These are phyloP conservation scores for Yamadazyma buinensis DNA, from an alignment of 1,139 yeast genomes.

Conservation along the genomic window DNA sequence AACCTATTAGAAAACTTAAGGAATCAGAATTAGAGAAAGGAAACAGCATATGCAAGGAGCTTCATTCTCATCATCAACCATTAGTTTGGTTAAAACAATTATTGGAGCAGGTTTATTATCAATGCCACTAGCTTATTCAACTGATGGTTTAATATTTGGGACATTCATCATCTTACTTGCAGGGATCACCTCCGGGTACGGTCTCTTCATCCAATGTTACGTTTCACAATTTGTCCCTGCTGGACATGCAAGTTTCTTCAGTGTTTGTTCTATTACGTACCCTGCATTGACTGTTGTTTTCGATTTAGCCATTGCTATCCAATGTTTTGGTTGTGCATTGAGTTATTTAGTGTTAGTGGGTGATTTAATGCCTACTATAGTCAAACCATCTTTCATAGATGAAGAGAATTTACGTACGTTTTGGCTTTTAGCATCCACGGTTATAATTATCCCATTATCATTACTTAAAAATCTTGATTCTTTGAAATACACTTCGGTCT, in stretches of 20 bases:
- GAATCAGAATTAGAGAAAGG: no score
- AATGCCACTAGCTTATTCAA: conserved; percentile 81
- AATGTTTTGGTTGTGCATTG: conserved; percentile 57
- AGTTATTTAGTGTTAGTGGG: conserved; percentile 45
- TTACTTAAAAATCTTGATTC: conserved; percentile 43
- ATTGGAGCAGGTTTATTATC: conserved; percentile 93
- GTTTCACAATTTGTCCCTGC: conserved; percentile 65
- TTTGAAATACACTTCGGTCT: conserved; percentile 39
- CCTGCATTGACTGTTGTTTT: conserved; percentile 80
- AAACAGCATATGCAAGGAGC: conserved; percentile 23
- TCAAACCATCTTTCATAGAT: conserved; percentile 20
- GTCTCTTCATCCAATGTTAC: conserved; percentile 74
- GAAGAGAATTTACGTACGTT: conserved; percentile 24
- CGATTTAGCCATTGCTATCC: conserved; percentile 84
- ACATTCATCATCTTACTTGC: conserved; percentile 61
- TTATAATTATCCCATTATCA: conserved; percentile 39
- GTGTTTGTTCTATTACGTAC: conserved; percentile 77
- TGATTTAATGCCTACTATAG: conserved; percentile 43
- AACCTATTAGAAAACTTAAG: no score
- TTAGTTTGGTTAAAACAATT: conserved; percentile 67
- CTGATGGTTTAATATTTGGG: conserved; percentile 82
- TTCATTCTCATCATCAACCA: conserved; percentile 45
- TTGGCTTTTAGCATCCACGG: conserved; percentile 36
- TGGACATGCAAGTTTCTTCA: conserved; percentile 83
- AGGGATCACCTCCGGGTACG: conserved; percentile 75